Evolutionary conservation across 495 filamentous ascomycete species (phyloP), one percentile per base, ranked within the genome.

Genomic region (Staphylotrichum longicolle): DNA sequence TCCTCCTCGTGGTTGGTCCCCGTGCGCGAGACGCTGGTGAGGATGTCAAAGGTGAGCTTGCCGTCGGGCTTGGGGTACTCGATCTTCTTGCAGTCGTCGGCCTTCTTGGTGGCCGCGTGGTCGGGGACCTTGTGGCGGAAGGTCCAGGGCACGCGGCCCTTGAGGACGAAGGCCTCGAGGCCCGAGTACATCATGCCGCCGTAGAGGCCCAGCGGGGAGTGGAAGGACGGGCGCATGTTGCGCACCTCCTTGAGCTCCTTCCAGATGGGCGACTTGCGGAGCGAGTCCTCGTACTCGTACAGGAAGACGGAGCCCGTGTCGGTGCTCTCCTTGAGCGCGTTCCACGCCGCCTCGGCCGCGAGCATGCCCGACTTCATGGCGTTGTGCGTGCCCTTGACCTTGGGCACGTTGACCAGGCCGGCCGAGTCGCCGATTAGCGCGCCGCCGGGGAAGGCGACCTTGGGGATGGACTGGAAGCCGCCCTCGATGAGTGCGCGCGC

Each of bases 1-100:
- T 99, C 94, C 75, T 99, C 94, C 75, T 98, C 95, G 73, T 99
- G 94, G 75, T 98, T 99, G 44, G 94, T 99, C 2, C 94, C 95
- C 2, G 93, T 98, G 52, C 95, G 84, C 62, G 86, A 92, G 6
- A 99, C 94, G 64, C 86, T 91, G 4, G 94, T 99, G 69, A 99
- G 72, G 59, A 99, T 96, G 68, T 99, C 94, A 68, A 99, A 99
- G 54, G 84, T 88, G 70, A 98, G 85, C 75, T 94, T 86, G 35
- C 91, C 91, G 71, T 99, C 94, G 0, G 94, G 93, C 76, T 98
- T 99, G 55, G 90, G 90, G 68, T 99, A 99, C 68, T 94, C 91
- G 68, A 98, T 96, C 79, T 94, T 95, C 62, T 81, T 75, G 73
- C 83, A 93, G 67, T 87, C 75, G 58, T 91, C 88, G 6, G 92